Conservation (phyloP, 2,329 filamentous ascomycete species). For the Podosphaera fusca region DNA sequence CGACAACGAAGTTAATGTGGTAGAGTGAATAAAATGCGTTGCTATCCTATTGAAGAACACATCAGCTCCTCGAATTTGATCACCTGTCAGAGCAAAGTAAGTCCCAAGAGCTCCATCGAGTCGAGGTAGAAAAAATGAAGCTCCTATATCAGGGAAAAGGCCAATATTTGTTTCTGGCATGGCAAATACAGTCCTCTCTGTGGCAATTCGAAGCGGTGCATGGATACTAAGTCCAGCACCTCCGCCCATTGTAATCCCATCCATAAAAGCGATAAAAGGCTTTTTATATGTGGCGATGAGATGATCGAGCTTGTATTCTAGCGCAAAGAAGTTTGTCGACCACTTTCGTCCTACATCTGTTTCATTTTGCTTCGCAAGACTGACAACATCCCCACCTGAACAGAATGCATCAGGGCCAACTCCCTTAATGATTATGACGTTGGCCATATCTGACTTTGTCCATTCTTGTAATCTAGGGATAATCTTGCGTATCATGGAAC, state of each 20-base stretch:
- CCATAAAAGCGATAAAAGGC: constrained; percentile 88
- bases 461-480: constrained; percentile 73
- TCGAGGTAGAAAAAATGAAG: constrained; percentile 81
- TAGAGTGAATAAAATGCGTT: constrained; percentile 90
- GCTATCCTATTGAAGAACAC: constrained; percentile 80
- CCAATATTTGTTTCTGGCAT: constrained; percentile 98
- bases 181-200: constrained; percentile 82
- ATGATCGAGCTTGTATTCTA: constrained; percentile 93
- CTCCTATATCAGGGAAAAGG: constrained; percentile 96
- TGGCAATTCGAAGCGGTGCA: constrained; percentile 88
- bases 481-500: constrained; percentile 90
- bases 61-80: constrained; percentile 59
- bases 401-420: constrained; percentile 70
- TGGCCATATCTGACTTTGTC: constrained; percentile 85
- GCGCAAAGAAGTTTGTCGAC: constrained; percentile 68
- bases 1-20: constrained; percentile 59
- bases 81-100: constrained; percentile 81
- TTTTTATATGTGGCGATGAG: constrained; percentile 83
- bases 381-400: constrained; percentile 74
- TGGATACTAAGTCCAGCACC: constrained; percentile 87
- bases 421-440: constrained; percentile 80
- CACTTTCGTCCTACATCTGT: constrained; percentile 42
- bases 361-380: constrained; percentile 52
- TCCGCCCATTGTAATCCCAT: constrained; percentile 95
- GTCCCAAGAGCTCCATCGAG: constrained; percentile 73